phyloP scores from a whole-genome alignment of 2,329 filamentous ascomycete species.

The Penicillium sp. region DNA sequence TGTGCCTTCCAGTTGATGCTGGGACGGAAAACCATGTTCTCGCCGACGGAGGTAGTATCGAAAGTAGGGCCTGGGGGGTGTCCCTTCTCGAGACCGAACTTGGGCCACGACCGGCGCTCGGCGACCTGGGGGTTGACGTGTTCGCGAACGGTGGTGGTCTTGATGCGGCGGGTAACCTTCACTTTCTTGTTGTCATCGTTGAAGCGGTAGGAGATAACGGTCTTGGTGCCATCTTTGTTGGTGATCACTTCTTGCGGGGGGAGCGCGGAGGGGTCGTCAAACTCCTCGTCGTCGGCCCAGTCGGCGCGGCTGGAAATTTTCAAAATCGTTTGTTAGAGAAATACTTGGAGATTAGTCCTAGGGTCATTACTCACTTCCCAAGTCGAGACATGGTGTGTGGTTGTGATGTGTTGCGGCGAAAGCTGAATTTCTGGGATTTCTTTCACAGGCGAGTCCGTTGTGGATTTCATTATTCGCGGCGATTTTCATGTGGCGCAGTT shows the following conservation, averaged over 20 bases:
- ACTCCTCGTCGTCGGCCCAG: conserved; percentile 91
- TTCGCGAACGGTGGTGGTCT: conserved; percentile 86
- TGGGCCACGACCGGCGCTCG: conserved; percentile 87
- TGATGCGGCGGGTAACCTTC: conserved; percentile 94
- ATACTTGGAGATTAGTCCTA: not conserved
- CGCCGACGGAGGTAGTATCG: conserved; percentile 89
- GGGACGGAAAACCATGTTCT: conserved; percentile 97
- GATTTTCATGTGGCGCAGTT: conserved; percentile 34
- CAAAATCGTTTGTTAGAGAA: conserved; percentile 19
- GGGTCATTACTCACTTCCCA: conserved; percentile 42
- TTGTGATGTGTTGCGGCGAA: conserved; percentile 27
- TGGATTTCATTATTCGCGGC: conserved; percentile 41
- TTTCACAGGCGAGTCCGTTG: conserved; percentile 42
- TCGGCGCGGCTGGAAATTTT: conserved; percentile 59
- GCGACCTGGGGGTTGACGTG: conserved; percentile 95
- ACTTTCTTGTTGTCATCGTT: conserved; percentile 95
- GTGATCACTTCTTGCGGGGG: conserved; percentile 84
- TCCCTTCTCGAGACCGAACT: conserved; percentile 89
- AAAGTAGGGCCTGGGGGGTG: conserved; percentile 77
- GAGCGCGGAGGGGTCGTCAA: conserved; percentile 81
- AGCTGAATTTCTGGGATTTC: conserved; percentile 44
- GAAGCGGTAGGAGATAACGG: conserved; percentile 82
- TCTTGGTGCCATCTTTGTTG: conserved; percentile 99
- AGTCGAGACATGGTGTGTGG: conserved; percentile 48
- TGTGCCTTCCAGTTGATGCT: conserved; percentile 91